Conservation (phyloP, 768 basidiomycete genomes). For the Agaricus sinodeliciosus region DNA sequence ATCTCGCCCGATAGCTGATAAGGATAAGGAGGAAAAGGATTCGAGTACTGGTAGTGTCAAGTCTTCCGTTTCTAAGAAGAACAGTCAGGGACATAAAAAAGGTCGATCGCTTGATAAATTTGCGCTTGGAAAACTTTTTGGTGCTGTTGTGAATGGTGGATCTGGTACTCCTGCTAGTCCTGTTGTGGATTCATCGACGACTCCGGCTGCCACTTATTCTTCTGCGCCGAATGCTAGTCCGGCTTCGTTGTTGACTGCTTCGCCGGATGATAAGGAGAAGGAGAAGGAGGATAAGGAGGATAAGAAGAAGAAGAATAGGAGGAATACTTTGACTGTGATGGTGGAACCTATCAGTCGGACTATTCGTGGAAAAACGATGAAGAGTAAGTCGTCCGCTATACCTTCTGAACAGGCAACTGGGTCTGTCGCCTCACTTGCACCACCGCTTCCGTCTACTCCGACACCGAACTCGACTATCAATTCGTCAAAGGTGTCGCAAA, state of each 20-base stretch:
- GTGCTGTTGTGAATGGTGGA: slow-evolving; percentile 26
- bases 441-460: background rate
- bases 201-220: slow-evolving; percentile 16
- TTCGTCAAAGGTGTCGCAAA: background rate
- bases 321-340: slow-evolving; percentile 86
- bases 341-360: slow-evolving; percentile 68
- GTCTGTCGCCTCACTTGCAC: slow-evolving; percentile 5
- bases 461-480: background rate
- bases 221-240: slow-evolving; percentile 14
- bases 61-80: slow-evolving; percentile 24
- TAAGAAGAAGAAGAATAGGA: slow-evolving; percentile 48
- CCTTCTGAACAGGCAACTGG: slow-evolving; percentile 8
- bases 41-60: slow-evolving; percentile 20
- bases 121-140: slow-evolving; percentile 71
- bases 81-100: slow-evolving; percentile 44
- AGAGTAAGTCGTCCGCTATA: slow-evolving; percentile 25
- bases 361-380: slow-evolving; percentile 36
- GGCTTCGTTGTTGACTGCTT: slow-evolving; percentile 23
- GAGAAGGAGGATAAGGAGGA: slow-evolving; percentile 23
- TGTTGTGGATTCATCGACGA: slow-evolving; percentile 16
- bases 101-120: slow-evolving; percentile 71
- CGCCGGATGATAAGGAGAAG: slow-evolving; percentile 23
- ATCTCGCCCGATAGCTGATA: background rate
- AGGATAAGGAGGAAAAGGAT: slow-evolving; percentile 9
- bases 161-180: slow-evolving; percentile 27